Percentiles rank a stretch among this genome's conserved stretches.
Evolutionary conservation across 805 yeast genomes (phyloP).

Genomic region (Saturnispora gosingensis): DNA sequence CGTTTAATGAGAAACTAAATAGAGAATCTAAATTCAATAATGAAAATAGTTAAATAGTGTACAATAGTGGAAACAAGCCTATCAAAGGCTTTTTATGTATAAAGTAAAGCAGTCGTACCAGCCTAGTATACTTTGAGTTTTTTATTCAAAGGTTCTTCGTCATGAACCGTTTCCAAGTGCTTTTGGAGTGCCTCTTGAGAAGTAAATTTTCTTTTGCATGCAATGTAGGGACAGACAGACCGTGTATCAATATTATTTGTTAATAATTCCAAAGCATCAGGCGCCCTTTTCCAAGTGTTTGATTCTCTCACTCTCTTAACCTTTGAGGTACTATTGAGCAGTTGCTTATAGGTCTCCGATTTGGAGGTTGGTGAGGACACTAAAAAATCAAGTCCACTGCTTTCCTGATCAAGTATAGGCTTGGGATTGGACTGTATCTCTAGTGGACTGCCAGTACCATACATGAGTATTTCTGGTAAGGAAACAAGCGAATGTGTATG

Average conservation of each 20-base stretch:
- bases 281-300: slow-evolving; percentile 5
- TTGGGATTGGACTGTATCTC: neutral
- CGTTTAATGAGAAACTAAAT: slow-evolving; percentile 60
- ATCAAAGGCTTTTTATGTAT: neutral
- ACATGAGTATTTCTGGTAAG: slow-evolving; percentile 13
- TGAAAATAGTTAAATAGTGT: neutral
- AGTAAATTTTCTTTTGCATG: slow-evolving; percentile 47
- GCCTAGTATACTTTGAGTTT: neutral
- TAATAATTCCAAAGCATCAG: slow-evolving; percentile 24
- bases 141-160: neutral
- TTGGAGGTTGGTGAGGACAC: neutral
- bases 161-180: slow-evolving; percentile 28
- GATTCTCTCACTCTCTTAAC: slow-evolving; percentile 2
- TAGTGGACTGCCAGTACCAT: neutral
- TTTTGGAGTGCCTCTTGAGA: slow-evolving; percentile 39
- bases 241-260: slow-evolving; percentile 30
- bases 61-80: neutral
- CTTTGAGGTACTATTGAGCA: neutral
- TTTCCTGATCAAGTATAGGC: neutral
- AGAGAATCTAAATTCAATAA: slow-evolving; percentile 26
- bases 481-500: slow-evolving; percentile 27
- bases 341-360: neutral
- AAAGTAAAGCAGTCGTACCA: neutral
- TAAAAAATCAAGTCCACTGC: neutral
- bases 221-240: slow-evolving; percentile 37